phyloP scores from a whole-genome alignment of 805 yeast genomes.

The Starmerella vaccinii region DNA sequence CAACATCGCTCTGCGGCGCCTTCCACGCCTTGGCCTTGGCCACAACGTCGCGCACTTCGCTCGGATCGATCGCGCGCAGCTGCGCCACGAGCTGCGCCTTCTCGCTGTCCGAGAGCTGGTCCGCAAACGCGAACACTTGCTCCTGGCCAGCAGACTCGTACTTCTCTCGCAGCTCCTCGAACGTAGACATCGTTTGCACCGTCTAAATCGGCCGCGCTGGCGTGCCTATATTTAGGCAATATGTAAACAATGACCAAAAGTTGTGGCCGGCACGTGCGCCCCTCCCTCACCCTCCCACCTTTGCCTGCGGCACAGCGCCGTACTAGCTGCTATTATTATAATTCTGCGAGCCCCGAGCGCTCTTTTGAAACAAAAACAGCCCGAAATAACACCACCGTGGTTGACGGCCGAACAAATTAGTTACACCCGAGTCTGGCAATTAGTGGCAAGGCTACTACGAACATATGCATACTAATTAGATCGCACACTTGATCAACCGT shows the following conservation, averaged over 20 bases:
- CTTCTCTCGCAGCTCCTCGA: constrained; percentile 17
- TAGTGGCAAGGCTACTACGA: too few species aligned
- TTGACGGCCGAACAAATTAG: too few species aligned
- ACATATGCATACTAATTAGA: too few species aligned
- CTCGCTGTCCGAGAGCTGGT: constrained; percentile 27
- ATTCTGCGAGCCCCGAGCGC: too few species aligned
- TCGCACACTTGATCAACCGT: too few species aligned
- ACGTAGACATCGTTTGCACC: constrained; percentile 8
- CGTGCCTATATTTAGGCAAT: constrained; percentile 5
- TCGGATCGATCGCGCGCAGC: constrained; percentile 32
- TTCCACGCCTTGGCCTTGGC: constrained; percentile 16
- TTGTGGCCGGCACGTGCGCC: not conserved
- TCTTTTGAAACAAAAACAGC: too few species aligned
- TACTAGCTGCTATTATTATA: too few species aligned
- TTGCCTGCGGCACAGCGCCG: not conserved
- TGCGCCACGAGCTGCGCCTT: constrained; percentile 28
- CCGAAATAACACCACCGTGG: too few species aligned
- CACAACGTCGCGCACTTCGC: constrained; percentile 28
- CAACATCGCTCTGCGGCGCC: constrained; percentile 19
- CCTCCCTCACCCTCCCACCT: not conserved
- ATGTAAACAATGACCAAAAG: constrained; percentile 5
- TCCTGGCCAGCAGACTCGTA: constrained; percentile 33
- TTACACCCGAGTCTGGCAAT: too few species aligned
- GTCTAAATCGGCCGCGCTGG: too few species aligned
- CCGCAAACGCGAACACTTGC: constrained; percentile 35